Conservation (phyloP, 768 basidiomycete species). For the Infundibulicybe gibba region DNA sequence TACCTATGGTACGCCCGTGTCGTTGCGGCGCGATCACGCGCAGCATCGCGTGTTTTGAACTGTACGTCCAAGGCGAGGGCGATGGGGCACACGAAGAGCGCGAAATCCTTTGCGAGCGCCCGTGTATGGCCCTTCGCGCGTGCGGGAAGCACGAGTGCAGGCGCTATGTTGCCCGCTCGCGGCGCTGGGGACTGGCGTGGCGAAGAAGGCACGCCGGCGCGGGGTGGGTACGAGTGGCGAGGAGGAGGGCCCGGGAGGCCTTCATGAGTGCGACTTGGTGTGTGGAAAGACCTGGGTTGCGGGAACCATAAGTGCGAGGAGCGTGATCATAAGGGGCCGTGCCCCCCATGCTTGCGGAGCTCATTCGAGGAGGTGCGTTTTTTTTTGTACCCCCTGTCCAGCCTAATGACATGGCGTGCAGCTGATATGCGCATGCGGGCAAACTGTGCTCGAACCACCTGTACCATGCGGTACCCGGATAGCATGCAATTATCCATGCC, state of each 20-base stretch:
- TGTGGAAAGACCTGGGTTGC: constrained; percentile 74
- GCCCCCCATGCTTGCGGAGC: constrained; percentile 81
- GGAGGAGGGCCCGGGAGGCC: constrained; percentile 57
- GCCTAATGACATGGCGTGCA: constrained; percentile 18
- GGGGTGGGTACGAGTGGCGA: constrained; percentile 27
- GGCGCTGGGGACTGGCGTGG: constrained; percentile 38
- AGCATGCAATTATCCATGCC: constrained; percentile 78
- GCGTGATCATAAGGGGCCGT: constrained; percentile 79
- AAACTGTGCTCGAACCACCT: constrained; percentile 86
- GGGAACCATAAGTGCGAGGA: constrained; percentile 79
- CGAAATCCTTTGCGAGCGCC: constrained; percentile 76
- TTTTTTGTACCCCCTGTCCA: constrained; percentile 1
- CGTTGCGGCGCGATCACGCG: constrained; percentile 75
- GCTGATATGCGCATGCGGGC: constrained; percentile 79
- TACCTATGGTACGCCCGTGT: constrained; percentile 72
- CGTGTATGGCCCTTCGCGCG: constrained; percentile 71
- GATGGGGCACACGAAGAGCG: constrained; percentile 25
- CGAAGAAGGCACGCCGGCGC: constrained; percentile 63
- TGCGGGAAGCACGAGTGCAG: constrained; percentile 89
- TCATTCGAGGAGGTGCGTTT: constrained; percentile 83
- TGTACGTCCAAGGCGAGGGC: constrained; percentile 24
- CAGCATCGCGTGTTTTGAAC: constrained; percentile 50
- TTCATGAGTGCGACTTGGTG: constrained; percentile 83
- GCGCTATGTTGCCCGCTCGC: constrained; percentile 90
- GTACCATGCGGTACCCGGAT: constrained; percentile 84